Conservation (phyloP, 495 filamentous ascomycete genomes). For the Penicillium malachiteum region DNA sequence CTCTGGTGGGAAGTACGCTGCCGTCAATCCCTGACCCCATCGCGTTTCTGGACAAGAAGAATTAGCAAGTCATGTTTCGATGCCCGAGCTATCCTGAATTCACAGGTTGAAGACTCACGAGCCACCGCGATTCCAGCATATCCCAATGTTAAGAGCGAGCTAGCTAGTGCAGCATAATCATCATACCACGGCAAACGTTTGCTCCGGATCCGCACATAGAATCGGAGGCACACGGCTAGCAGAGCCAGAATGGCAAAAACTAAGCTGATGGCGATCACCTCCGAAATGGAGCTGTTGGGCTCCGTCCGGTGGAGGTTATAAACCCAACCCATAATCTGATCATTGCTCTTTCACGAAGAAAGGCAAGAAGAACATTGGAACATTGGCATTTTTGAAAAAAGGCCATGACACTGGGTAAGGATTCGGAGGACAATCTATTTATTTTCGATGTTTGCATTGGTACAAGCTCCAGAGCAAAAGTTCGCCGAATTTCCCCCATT, state of each 20-base stretch:
- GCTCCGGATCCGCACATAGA: constrained; percentile 19
- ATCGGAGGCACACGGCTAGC: constrained; percentile 24
- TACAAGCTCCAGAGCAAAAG: too few species aligned
- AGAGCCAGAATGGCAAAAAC: constrained; percentile 20
- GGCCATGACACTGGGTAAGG: background rate
- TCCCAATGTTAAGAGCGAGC: constrained; percentile 17
- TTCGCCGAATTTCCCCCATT: too few species aligned
- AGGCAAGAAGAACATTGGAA: too few species aligned
- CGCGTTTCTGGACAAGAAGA: constrained; percentile 22
- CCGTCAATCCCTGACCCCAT: constrained; percentile 27
- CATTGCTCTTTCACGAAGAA: background rate
- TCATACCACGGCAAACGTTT: constrained; percentile 26
- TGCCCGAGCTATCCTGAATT: background rate
- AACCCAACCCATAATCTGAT: constrained; percentile 29
- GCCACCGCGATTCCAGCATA: constrained; percentile 24
- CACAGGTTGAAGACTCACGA: constrained; percentile 22
- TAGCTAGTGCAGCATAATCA: constrained; percentile 26
- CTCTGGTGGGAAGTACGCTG: constrained; percentile 19
- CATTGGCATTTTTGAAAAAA: background rate
- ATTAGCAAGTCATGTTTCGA: background rate
- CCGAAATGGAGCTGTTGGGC: constrained; percentile 18
- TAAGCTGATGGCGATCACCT: constrained; percentile 6
- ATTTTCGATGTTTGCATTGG: too few species aligned
- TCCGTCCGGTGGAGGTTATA: constrained; percentile 27
- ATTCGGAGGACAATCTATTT: too few species aligned